Percentiles rank a stretch among this genome's conserved stretches.
phyloP scores from a whole-genome alignment of 2,329 filamentous ascomycete species.

The Fusarium protoensiforme region DNA sequence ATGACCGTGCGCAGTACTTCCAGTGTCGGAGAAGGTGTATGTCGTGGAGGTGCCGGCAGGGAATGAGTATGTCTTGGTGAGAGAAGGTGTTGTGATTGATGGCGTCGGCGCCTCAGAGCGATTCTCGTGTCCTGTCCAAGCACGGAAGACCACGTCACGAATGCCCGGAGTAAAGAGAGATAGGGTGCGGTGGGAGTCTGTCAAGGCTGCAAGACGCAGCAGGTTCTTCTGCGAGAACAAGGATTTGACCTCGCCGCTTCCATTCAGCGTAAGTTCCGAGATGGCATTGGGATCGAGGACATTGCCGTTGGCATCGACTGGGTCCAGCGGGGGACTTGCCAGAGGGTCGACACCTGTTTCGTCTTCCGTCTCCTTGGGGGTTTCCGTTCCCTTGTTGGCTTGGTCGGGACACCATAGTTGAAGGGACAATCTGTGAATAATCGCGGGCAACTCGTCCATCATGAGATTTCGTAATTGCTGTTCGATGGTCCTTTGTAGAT shows the following conservation, averaged over 20 bases:
- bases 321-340: conserved; percentile 81
- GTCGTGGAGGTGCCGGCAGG: conserved; percentile 68
- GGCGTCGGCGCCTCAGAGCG: conserved; percentile 69
- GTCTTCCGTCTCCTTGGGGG: conserved; percentile 60
- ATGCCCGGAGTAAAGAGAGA: conserved; percentile 95
- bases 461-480: conserved; percentile 90
- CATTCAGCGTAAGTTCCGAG: conserved; percentile 81
- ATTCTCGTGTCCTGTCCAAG: conserved; percentile 86
- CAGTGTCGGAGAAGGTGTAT: conserved; percentile 79
- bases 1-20: conserved; percentile 71
- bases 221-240: conserved; percentile 97
- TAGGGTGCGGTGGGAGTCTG: conserved; percentile 88
- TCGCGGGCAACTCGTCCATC: conserved; percentile 97
- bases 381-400: conserved; percentile 58
- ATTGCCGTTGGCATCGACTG: conserved; percentile 83
- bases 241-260: conserved; percentile 83
- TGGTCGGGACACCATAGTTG: conserved; percentile 92
- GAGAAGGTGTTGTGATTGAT: conserved; percentile 59
- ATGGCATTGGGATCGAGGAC: conserved; percentile 80
- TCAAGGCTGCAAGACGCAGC: conserved; percentile 82
- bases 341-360: conserved; percentile 81
- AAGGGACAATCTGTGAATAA: conserved; percentile 92
- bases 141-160: conserved; percentile 88
- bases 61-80: conserved; percentile 73
- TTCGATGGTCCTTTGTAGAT: conserved; percentile 95